Evolutionary conservation across 192 early-diverging fungal species (phyloP).

Genomic region (Gamsiella multidivaricata): DNA sequence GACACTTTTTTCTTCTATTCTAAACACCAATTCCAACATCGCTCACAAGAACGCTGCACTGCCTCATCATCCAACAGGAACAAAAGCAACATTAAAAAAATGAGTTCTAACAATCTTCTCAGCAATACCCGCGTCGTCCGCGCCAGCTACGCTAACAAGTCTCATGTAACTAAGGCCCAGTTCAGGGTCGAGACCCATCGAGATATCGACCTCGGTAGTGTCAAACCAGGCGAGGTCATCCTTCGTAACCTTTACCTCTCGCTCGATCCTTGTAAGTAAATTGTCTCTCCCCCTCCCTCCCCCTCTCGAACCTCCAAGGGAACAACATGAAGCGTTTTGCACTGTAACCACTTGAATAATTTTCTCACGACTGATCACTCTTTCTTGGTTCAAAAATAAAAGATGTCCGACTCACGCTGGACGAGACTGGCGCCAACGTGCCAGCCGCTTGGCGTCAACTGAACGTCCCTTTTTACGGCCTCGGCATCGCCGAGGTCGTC

Average conservation of each 20-base stretch:
- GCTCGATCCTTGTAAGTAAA: constrained; percentile 70
- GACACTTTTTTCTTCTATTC: neutral
- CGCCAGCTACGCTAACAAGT: constrained; percentile 46
- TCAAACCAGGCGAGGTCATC: constrained; percentile 62
- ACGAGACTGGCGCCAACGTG: constrained; percentile 7
- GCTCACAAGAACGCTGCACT: no score
- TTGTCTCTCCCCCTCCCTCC: neutral
- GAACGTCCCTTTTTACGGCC: constrained; percentile 24
- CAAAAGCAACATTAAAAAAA: neutral
- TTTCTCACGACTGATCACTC: neutral
- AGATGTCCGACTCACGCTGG: constrained; percentile 39
- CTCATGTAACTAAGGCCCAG: constrained; percentile 20
- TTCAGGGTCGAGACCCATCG: constrained; percentile 35
- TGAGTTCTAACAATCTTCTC: constrained; percentile 12
- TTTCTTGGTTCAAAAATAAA: neutral
- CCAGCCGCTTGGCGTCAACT: constrained; percentile 7
- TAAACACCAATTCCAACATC: no score
- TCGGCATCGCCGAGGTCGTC: constrained; percentile 51
- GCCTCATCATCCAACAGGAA: no score
- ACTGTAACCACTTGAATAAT: no score
- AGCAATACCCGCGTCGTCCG: constrained; percentile 43
- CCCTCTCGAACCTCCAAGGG: no score
- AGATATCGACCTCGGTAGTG: constrained; percentile 35
- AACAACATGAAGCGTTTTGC: no score
- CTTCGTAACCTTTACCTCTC: constrained; percentile 76